Conservation (phyloP, 805 yeast species). For the Teunomyces panamensis region DNA sequence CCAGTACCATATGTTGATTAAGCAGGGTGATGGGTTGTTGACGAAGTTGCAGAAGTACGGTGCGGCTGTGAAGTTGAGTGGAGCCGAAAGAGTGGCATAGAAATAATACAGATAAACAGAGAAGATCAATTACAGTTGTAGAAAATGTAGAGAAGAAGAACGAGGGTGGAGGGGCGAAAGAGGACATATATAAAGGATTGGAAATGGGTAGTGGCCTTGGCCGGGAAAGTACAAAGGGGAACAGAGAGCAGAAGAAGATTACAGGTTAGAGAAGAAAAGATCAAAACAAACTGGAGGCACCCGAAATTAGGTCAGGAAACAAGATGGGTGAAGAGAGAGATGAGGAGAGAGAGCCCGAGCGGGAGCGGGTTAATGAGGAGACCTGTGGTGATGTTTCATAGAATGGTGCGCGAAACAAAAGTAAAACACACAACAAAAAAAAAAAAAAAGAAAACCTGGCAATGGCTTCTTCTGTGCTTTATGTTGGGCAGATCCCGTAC, state of each 20-base stretch:
- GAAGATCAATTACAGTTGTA: neutral
- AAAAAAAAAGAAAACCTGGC: neutral
- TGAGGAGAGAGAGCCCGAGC: no score
- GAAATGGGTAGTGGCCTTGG: no score
- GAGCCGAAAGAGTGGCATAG: conserved; percentile 65
- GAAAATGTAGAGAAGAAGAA: neutral
- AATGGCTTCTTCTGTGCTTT: conserved; percentile 44
- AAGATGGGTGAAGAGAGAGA: no score
- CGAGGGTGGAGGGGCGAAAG: no score
- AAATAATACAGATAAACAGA: neutral
- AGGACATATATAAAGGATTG: no score
- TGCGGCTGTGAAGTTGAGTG: conserved; percentile 93
- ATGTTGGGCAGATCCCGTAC: conserved; percentile 62
- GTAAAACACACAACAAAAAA: no score
- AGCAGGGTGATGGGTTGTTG: conserved; percentile 87
- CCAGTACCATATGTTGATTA: conserved; percentile 83
- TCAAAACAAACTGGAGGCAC: no score
- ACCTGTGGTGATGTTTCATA: neutral
- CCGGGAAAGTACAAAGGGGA: no score
- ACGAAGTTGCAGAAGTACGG: conserved; percentile 96
- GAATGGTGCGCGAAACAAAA: neutral
- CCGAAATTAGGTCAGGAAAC: no score
- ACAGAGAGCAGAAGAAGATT: no score
- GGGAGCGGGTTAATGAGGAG: no score
- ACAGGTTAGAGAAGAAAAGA: no score